Evolutionary conservation across 2,329 filamentous ascomycete species (phyloP).

Genomic region (Calonectria hawksworthii): DNA sequence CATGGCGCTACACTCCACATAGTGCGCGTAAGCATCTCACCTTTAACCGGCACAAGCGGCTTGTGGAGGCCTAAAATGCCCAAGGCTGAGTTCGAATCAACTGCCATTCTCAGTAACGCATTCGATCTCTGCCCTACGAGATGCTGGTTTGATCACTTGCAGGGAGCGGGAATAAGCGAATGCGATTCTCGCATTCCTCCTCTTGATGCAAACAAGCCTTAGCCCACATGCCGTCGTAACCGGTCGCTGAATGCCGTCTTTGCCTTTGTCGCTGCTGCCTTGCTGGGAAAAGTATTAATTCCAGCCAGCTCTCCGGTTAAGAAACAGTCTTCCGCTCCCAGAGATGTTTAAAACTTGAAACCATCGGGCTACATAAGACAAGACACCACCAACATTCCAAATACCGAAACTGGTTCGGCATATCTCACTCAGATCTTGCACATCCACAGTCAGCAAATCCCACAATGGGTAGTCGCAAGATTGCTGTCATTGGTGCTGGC

Average conservation of each 20-base stretch:
- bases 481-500: constrained; percentile 47
- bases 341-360: neutral
- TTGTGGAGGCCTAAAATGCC: neutral
- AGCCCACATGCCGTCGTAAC: neutral
- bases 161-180: neutral
- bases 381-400: neutral
- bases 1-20: neutral
- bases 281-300: neutral
- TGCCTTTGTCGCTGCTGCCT: neutral
- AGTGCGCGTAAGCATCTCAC: neutral
- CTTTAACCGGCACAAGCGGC: neutral
- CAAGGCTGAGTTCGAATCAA: neutral
- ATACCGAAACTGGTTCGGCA: neutral
- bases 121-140: neutral
- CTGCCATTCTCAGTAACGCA: neutral
- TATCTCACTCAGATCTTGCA: neutral
- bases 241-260: neutral
- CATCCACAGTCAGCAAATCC: neutral
- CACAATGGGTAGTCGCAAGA: constrained; percentile 40
- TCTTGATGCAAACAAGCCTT: neutral
- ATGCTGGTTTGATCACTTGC: neutral
- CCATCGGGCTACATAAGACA: neutral
- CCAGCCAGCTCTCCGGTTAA: neutral
- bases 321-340: neutral
- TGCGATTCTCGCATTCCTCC: neutral